Evolutionary conservation across 176 grass and related monocot genomes (phyloP).

Genomic region (Carex cristatella): DNA sequence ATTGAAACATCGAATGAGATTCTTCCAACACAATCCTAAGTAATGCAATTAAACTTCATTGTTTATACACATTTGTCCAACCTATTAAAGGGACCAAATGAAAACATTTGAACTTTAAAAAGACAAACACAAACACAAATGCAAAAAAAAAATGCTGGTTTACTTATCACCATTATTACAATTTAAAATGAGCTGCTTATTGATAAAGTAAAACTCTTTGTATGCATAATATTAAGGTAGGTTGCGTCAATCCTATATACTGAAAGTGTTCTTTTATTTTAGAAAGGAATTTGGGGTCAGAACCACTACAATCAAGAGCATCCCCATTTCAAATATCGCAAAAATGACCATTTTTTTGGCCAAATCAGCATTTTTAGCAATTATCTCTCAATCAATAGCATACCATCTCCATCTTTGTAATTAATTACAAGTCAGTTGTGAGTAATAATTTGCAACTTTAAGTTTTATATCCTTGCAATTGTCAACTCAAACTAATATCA

Average conservation of each 20-base stretch:
- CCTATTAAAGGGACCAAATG: neutral
- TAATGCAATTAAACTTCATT: neutral
- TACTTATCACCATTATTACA: neutral
- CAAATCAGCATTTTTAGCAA: neutral
- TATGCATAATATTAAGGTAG: neutral
- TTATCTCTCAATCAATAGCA: neutral
- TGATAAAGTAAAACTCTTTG: neutral
- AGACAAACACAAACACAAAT: neutral
- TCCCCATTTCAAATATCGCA: neutral
- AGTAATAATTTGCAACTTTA: neutral
- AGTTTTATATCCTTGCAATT: neutral
- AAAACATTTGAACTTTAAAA: neutral
- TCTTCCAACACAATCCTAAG: neutral
- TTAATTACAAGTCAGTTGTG: neutral
- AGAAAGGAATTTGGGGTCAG: neutral
- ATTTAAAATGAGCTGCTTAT: neutral
- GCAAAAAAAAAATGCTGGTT: neutral
- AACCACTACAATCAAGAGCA: neutral
- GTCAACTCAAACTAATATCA: neutral
- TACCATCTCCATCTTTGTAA: neutral
- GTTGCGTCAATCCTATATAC: neutral
- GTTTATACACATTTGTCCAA: neutral
- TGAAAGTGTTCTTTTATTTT: neutral
- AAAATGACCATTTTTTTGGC: too few species aligned
- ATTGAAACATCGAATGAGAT: neutral